Conservation (phyloP, 1,284 basidiomycete species). For the Leccinum fuscescens region DNA sequence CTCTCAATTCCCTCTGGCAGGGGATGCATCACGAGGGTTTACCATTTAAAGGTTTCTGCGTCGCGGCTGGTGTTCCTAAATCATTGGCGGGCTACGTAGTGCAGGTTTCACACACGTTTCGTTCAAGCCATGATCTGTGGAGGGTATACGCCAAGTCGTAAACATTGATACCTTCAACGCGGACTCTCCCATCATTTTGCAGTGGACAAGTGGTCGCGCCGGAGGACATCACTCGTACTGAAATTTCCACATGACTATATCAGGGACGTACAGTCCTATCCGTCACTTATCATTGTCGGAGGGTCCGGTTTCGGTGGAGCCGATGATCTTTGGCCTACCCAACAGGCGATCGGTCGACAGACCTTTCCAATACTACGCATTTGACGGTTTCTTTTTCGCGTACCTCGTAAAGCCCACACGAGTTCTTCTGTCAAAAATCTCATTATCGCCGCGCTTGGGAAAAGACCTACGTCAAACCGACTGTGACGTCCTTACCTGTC, state of each 20-base stretch:
- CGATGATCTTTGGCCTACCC: constrained; percentile 98
- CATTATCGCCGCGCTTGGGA: constrained; percentile 95
- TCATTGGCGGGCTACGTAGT: constrained; percentile 73
- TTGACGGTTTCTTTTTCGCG: constrained; percentile 97
- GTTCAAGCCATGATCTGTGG: constrained; percentile 97
- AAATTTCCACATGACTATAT: constrained; percentile 96
- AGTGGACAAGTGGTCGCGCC: constrained; percentile 98
- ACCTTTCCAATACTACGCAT: constrained; percentile 82
- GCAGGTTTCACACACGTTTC: constrained; percentile 93
- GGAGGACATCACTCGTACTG: constrained; percentile 98
- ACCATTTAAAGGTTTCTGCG: constrained; percentile 96
- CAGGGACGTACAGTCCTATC: constrained; percentile 88
- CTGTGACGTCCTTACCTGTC: constrained; percentile 94
- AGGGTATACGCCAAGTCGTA: constrained; percentile 95
- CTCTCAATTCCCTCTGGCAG: constrained; percentile 95
- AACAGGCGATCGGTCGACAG: constrained; percentile 91
- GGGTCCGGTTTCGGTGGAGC: constrained; percentile 97
- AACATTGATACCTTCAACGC: constrained; percentile 94
- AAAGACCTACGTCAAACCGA: constrained; percentile 91
- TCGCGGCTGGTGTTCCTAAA: constrained; percentile 94
- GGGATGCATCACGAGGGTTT: constrained; percentile 95
- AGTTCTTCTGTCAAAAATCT: constrained; percentile 93
- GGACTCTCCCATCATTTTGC: constrained; percentile 94
- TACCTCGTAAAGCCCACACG: constrained; percentile 97
- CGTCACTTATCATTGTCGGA: constrained; percentile 88